These are phyloP conservation scores for Pseudozyma sp. DNA, from an alignment of 1,284 basidiomycete genomes.

Conservation along the genomic window DNA sequence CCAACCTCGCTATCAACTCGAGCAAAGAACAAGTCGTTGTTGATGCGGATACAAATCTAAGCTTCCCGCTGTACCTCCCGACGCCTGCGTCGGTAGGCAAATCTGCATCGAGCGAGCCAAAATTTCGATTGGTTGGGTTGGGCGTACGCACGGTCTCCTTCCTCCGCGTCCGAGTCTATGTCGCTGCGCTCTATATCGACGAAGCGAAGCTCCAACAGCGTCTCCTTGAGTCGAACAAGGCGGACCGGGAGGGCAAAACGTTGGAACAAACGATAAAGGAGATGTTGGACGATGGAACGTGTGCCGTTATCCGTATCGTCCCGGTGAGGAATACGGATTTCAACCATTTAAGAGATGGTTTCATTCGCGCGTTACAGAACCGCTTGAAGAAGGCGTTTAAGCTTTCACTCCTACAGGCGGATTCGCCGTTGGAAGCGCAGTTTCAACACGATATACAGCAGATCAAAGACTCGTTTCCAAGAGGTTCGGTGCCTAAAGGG, in stretches of 20 bases:
- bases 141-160: constrained; percentile 87
- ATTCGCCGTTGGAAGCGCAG: constrained; percentile 35
- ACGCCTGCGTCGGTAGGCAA: constrained; percentile 20
- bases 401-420: constrained; percentile 9
- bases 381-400: constrained; percentile 74
- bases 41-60: constrained; percentile 35
- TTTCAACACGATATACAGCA: constrained; percentile 67
- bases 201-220: constrained; percentile 64
- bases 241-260: background rate
- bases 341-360: constrained; percentile 85
- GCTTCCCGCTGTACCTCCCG: constrained; percentile 40
- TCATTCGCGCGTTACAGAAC: constrained; percentile 78
- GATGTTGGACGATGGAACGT: constrained; percentile 48
- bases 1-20: constrained; percentile 6
- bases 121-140: constrained; percentile 76
- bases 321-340: constrained; percentile 84
- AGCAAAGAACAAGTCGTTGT: constrained; percentile 23
- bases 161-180: constrained; percentile 83
- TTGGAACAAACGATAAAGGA: constrained; percentile 39
- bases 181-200: constrained; percentile 86
- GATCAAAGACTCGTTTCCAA: constrained; percentile 71
- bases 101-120: constrained; percentile 68
- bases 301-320: constrained; percentile 71
- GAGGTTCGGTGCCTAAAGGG: constrained; percentile 71
- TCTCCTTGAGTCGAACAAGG: background rate